Evolutionary conservation across 176 grass and related monocot species (phyloP).

Genomic region (Avena atlantica): DNA sequence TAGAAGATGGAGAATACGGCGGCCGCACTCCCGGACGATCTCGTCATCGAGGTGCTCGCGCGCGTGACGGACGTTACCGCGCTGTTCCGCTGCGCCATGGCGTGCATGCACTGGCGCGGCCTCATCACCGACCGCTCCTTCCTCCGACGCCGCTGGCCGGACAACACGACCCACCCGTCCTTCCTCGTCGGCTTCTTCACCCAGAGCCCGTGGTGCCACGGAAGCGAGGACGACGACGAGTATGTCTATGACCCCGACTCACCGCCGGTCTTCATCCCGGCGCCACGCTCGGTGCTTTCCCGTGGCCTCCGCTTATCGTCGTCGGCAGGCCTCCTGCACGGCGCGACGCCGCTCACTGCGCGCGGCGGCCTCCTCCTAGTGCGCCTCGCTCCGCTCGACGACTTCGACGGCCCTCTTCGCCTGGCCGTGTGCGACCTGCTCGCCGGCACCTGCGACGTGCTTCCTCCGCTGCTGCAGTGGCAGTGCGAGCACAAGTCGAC

Average conservation of each 20-base stretch:
- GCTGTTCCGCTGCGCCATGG: conserved; percentile 1
- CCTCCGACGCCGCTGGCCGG: background rate
- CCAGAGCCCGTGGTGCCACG: background rate
- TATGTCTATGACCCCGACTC: background rate
- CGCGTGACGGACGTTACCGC: background rate
- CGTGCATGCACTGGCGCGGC: background rate
- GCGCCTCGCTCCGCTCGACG: background rate
- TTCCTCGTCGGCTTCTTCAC: conserved; percentile 9
- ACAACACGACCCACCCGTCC: background rate
- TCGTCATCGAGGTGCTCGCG: background rate
- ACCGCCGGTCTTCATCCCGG: background rate
- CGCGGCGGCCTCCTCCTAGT: background rate
- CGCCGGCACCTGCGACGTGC: background rate
- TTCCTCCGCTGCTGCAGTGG: conserved; percentile 6
- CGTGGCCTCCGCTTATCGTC: background rate
- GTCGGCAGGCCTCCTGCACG: background rate
- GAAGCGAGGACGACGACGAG: background rate
- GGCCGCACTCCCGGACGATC: background rate
- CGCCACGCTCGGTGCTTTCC: background rate
- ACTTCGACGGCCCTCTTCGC: background rate
- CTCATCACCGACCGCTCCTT: conserved; percentile 2
- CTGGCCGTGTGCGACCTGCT: background rate
- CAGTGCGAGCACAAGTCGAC: background rate
- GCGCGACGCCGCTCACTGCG: background rate
- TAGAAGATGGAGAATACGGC: background rate